phyloP scores from a whole-genome alignment of 1,284 basidiomycete species.

The Tilletia horrida region DNA sequence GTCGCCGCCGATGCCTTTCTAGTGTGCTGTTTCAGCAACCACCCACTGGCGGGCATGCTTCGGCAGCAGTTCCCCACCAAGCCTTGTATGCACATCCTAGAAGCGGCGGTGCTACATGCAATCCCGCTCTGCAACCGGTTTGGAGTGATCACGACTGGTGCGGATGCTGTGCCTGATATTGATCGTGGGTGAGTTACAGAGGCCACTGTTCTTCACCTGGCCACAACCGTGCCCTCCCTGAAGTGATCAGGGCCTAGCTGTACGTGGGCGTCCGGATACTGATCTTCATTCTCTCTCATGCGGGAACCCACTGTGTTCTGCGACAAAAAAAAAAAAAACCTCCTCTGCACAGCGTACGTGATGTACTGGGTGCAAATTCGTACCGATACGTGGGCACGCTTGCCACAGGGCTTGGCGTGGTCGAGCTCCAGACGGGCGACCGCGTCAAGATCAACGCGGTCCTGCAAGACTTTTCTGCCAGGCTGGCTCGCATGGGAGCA shows the following conservation, averaged over 20 bases:
- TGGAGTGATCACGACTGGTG: slow-evolving; percentile 39
- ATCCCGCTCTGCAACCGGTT: slow-evolving; percentile 22
- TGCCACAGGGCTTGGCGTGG: slow-evolving; percentile 36
- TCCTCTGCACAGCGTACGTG: slow-evolving; percentile 23
- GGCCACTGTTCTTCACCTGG: no score
- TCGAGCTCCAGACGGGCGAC: slow-evolving; percentile 30
- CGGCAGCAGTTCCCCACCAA: slow-evolving; percentile 20
- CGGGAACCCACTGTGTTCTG: no score
- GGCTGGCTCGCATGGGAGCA: slow-evolving; percentile 29
- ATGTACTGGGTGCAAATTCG: slow-evolving; percentile 30
- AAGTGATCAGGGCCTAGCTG: no score
- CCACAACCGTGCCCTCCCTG: no score
- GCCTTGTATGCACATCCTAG: slow-evolving; percentile 34
- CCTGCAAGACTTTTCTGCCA: slow-evolving; percentile 24
- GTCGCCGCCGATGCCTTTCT: slow-evolving; percentile 28
- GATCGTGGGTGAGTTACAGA: slow-evolving; percentile 26
- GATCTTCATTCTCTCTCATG: no score
- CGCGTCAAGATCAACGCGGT: slow-evolving; percentile 26
- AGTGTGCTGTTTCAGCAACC: slow-evolving; percentile 42
- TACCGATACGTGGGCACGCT: slow-evolving; percentile 34
- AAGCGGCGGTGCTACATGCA: slow-evolving; percentile 33
- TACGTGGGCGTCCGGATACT: no score
- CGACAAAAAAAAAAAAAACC: no score
- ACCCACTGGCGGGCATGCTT: slow-evolving; percentile 37
- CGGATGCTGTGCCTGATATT: slow-evolving; percentile 33